These are phyloP conservation scores for Penicillium cataractarum DNA, from an alignment of 495 filamentous ascomycete genomes.

Conservation along the genomic window DNA sequence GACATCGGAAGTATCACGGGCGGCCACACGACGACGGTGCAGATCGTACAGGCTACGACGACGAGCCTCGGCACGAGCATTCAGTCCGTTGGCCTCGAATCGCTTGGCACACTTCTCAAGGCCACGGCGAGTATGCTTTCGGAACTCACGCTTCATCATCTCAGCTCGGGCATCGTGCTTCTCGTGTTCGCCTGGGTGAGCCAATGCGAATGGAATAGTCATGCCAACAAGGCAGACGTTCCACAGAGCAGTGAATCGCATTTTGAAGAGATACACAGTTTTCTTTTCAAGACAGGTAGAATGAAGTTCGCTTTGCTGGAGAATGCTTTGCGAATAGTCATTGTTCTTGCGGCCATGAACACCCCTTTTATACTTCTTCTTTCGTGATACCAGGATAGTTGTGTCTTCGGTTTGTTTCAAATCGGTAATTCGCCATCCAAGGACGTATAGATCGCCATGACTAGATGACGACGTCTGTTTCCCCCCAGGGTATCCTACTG, in stretches of 20 bases:
- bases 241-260: conserved; percentile 4
- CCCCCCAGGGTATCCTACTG: neutral
- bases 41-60: conserved; percentile 12
- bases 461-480: neutral
- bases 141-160: neutral
- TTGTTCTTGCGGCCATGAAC: neutral
- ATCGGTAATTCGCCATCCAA: neutral
- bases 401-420: neutral
- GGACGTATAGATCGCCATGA: neutral
- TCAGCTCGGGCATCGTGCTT: conserved; percentile 1
- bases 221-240: neutral
- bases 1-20: conserved; percentile 4
- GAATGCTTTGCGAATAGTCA: neutral
- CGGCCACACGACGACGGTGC: conserved; percentile 14
- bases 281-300: neutral
- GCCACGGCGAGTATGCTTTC: conserved; percentile 7
- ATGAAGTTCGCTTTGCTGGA: neutral
- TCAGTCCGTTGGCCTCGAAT: conserved; percentile 15
- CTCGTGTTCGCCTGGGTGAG: conserved; percentile 2
- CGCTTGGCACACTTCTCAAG: conserved; percentile 15
- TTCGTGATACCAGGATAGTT: neutral
- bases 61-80: conserved; percentile 20
- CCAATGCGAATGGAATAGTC: neutral
- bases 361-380: neutral
- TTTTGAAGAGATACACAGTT: neutral